Percentiles rank a stretch among this genome's conserved stretches.
phyloP scores from a whole-genome alignment of 768 basidiomycete species.

The Suillus bovinus region DNA sequence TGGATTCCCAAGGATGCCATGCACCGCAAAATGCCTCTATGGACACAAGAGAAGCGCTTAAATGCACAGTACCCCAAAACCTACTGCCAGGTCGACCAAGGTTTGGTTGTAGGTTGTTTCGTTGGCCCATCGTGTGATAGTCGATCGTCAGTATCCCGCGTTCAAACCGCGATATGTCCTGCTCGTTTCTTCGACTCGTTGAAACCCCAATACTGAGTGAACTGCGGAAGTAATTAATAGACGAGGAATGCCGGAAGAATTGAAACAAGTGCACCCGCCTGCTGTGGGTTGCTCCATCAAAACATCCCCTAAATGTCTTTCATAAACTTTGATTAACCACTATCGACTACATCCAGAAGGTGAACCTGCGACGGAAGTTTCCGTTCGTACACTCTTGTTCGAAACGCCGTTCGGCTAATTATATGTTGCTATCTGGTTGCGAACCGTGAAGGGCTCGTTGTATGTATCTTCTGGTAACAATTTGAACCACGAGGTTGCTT shows the following conservation, averaged over 20 bases:
- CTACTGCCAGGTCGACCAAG: neutral
- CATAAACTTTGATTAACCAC: neutral
- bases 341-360: too few relatives aligned
- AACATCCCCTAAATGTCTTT: neutral
- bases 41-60: neutral
- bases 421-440: slow-evolving; percentile 1
- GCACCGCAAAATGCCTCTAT: neutral
- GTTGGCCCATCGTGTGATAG: neutral
- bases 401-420: neutral
- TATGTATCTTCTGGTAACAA: neutral
- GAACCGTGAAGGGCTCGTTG: neutral
- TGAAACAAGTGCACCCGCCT: neutral
- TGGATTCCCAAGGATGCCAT: neutral
- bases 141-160: neutral
- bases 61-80: neutral
- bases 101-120: neutral
- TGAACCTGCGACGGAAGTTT: neutral
- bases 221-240: neutral
- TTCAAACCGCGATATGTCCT: neutral
- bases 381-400: neutral
- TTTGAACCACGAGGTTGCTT: neutral
- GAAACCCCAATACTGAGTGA: neutral
- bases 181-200: neutral
- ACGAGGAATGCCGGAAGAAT: neutral
- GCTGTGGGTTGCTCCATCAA: neutral